Conservation (phyloP, 352 stramenopile species). For the Phytophthora sojae region DNA sequence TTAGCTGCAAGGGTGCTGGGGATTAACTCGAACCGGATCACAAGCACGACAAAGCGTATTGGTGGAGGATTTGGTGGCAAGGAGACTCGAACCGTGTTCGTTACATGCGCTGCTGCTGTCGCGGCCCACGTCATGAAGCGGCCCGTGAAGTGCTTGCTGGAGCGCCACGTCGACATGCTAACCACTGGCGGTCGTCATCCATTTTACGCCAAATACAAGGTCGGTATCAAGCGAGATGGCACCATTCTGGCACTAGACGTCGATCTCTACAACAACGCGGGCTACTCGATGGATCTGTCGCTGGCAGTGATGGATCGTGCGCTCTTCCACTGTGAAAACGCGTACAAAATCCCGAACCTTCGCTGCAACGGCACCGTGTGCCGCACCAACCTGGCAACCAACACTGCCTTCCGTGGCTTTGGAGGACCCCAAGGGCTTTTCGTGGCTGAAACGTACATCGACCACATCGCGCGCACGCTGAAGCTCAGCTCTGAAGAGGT, state of each 20-base stretch:
- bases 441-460: slow-evolving; percentile 94
- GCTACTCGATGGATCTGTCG: slow-evolving; percentile 95
- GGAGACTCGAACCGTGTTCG: slow-evolving; percentile 93
- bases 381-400: slow-evolving; percentile 94
- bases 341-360: slow-evolving; percentile 95
- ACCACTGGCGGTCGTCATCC: slow-evolving; percentile 93
- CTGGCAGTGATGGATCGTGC: slow-evolving; percentile 95
- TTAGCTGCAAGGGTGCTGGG: slow-evolving; percentile 92
- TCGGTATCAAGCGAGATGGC: slow-evolving; percentile 83
- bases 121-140: slow-evolving; percentile 89
- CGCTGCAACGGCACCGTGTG: slow-evolving; percentile 90
- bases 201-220: slow-evolving; percentile 95
- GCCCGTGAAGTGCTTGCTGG: slow-evolving; percentile 92
- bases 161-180: slow-evolving; percentile 96
- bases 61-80: slow-evolving; percentile 98
- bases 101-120: slow-evolving; percentile 92
- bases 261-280: slow-evolving; percentile 95
- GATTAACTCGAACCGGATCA: slow-evolving; percentile 91
- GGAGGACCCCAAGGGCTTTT: slow-evolving; percentile 94
- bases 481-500: slow-evolving; percentile 77
- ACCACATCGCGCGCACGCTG: slow-evolving; percentile 93
- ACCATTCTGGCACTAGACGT: slow-evolving; percentile 93
- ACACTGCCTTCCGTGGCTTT: slow-evolving; percentile 97
- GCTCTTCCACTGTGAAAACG: slow-evolving; percentile 96
- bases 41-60: slow-evolving; percentile 94